Conservation (phyloP, 2,329 filamentous ascomycete genomes). For the Aureobasidium vineae region DNA sequence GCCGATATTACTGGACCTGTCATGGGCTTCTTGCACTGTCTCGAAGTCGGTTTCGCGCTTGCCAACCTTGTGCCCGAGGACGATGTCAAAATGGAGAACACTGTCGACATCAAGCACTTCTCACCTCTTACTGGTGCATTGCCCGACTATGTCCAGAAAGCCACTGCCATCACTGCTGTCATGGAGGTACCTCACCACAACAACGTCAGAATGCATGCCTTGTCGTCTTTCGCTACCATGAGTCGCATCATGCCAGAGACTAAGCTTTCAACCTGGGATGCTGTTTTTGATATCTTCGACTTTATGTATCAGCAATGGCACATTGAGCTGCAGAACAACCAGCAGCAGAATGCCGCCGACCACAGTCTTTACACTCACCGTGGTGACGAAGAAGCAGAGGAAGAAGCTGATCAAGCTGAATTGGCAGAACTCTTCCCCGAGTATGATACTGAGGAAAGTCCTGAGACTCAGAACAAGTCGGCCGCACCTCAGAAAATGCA, state of each 20-base stretch:
- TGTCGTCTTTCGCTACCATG: conserved; percentile 22
- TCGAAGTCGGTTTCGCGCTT: conserved; percentile 61
- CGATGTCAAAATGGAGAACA: neutral
- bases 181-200: conserved; percentile 19
- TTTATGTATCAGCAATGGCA: conserved; percentile 77
- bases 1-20: conserved; percentile 80
- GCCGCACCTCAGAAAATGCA: conserved; percentile 28
- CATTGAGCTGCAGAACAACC: conserved; percentile 70
- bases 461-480: neutral
- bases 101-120: neutral
- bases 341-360: conserved; percentile 69
- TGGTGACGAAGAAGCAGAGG: conserved; percentile 72
- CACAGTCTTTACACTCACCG: conserved; percentile 80
- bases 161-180: conserved; percentile 10
- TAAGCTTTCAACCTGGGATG: neutral
- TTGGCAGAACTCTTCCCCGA: conserved; percentile 79
- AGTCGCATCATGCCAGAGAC: conserved; percentile 7
- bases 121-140: conserved; percentile 24
- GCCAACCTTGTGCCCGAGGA: conserved; percentile 3
- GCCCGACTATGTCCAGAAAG: conserved; percentile 1
- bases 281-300: conserved; percentile 21
- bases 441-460: conserved; percentile 56
- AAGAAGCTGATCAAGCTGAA: conserved; percentile 70
- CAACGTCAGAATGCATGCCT: conserved; percentile 20
- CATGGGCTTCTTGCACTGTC: conserved; percentile 73